phyloP scores from a whole-genome alignment of 495 filamentous ascomycete genomes.

The Aspergillus leporis region DNA sequence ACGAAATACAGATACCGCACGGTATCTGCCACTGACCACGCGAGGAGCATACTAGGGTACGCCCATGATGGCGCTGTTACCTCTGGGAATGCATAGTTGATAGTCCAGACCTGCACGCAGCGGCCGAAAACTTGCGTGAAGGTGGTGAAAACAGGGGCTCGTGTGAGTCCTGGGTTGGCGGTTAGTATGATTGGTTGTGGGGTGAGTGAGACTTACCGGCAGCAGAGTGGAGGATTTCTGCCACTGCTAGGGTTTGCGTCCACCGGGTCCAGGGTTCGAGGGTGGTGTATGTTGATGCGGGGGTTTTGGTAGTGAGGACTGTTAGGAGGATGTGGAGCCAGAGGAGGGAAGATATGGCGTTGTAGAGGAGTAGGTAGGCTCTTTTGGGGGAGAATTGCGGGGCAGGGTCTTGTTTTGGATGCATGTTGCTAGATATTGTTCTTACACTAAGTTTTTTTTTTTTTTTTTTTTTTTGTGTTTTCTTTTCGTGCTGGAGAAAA shows the following conservation, averaged over 20 bases:
- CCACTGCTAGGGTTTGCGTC: slow-evolving; percentile 32
- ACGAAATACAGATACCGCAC: slow-evolving; percentile 56
- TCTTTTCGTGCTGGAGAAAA: no score
- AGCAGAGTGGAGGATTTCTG: slow-evolving; percentile 49
- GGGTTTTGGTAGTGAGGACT: slow-evolving; percentile 11
- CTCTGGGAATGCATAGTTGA: slow-evolving; percentile 43
- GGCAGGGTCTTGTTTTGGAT: not conserved
- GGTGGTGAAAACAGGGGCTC: slow-evolving; percentile 54
- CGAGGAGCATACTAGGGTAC: slow-evolving; percentile 51
- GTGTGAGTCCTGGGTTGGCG: slow-evolving; percentile 42
- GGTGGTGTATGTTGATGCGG: slow-evolving; percentile 23
- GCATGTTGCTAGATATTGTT: not conserved
- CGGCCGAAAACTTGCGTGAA: slow-evolving; percentile 54
- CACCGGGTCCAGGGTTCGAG: slow-evolving; percentile 32
- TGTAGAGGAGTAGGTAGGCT: slow-evolving; percentile 72
- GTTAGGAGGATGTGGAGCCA: slow-evolving; percentile 55
- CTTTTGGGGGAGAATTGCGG: slow-evolving; percentile 12
- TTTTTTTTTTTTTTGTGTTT: no score
- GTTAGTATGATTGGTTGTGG: slow-evolving; percentile 7
- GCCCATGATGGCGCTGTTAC: slow-evolving; percentile 30
- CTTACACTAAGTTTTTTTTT: not conserved
- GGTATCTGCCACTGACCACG: slow-evolving; percentile 53
- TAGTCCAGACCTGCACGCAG: slow-evolving; percentile 54
- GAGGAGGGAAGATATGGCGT: slow-evolving; percentile 62
- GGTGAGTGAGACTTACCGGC: slow-evolving; percentile 27